phyloP scores from a whole-genome alignment of 805 yeast genomes.

The Kazachstania psychrophila region DNA sequence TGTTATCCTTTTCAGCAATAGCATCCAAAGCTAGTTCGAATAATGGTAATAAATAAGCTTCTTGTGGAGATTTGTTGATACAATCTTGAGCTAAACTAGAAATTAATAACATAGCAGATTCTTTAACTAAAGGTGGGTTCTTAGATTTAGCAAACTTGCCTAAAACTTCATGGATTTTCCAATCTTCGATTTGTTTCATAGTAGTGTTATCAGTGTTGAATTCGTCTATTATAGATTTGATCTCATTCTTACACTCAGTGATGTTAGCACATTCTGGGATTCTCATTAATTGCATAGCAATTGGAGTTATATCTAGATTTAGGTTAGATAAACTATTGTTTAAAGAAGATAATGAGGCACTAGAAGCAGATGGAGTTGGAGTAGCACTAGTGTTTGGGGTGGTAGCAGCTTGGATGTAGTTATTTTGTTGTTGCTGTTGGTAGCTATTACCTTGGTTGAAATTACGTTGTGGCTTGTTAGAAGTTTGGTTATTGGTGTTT shows the following conservation, averaged over 20 bases:
- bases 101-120: slow-evolving; percentile 58
- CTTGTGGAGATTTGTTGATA: slow-evolving; percentile 62
- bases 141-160: slow-evolving; percentile 64
- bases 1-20: slow-evolving; percentile 78
- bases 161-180: slow-evolving; percentile 57
- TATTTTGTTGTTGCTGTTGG: slow-evolving; percentile 9
- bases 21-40: slow-evolving; percentile 59
- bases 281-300: slow-evolving; percentile 43
- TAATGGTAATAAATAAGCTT: slow-evolving; percentile 60
- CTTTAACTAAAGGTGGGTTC: slow-evolving; percentile 65
- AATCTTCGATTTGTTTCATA: slow-evolving; percentile 40
- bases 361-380: slow-evolving; percentile 44
- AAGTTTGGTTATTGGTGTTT: slow-evolving; percentile 9
- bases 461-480: slow-evolving; percentile 2
- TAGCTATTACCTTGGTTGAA: slow-evolving; percentile 6
- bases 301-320: slow-evolving; percentile 44
- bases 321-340: slow-evolving; percentile 56
- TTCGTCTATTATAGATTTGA: slow-evolving; percentile 37
- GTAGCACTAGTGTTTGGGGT: slow-evolving; percentile 29
- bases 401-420: slow-evolving; percentile 30
- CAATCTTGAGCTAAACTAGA: slow-evolving; percentile 50
- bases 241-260: slow-evolving; percentile 30
- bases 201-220: slow-evolving; percentile 32
- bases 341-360: slow-evolving; percentile 65
- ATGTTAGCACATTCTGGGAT: slow-evolving; percentile 28